These are phyloP conservation scores for Vigna nakashimae DNA, from an alignment of 306 rosid species.

Conservation along the genomic window DNA sequence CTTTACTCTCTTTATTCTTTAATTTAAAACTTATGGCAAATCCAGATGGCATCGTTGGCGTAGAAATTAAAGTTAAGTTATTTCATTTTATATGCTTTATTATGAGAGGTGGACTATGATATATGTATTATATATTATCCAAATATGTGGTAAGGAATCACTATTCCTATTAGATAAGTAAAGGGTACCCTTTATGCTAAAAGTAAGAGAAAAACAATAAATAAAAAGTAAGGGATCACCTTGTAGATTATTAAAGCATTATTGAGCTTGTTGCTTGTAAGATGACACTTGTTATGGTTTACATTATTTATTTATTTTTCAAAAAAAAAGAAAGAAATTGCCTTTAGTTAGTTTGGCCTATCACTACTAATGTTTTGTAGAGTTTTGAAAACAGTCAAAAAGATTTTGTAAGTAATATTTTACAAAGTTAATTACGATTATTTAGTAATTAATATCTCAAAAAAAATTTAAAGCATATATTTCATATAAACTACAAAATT, in stretches of 20 bases:
- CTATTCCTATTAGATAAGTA: slow-evolving; percentile 17
- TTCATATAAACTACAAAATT: neutral
- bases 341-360: neutral
- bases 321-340: neutral
- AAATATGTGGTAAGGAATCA: slow-evolving; percentile 3
- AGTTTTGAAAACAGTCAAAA: too few species aligned
- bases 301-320: neutral
- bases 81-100: neutral
- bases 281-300: neutral
- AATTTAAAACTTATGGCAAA: neutral
- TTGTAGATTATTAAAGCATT: neutral
- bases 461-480: neutral
- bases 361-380: too few species aligned
- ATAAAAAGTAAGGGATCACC: neutral
- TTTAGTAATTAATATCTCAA: neutral
- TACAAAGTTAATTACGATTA: too few species aligned
- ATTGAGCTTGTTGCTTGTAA: slow-evolving; percentile 20
- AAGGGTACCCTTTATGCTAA: slow-evolving; percentile 9
- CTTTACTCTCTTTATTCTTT: neutral
- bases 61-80: neutral
- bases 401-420: too few species aligned
- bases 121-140: neutral
- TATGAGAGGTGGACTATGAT: neutral
- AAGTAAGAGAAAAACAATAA: slow-evolving; percentile 2
- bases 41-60: neutral